phyloP scores from a whole-genome alignment of 208 protist species.

The Leishmania guyanensis region DNA sequence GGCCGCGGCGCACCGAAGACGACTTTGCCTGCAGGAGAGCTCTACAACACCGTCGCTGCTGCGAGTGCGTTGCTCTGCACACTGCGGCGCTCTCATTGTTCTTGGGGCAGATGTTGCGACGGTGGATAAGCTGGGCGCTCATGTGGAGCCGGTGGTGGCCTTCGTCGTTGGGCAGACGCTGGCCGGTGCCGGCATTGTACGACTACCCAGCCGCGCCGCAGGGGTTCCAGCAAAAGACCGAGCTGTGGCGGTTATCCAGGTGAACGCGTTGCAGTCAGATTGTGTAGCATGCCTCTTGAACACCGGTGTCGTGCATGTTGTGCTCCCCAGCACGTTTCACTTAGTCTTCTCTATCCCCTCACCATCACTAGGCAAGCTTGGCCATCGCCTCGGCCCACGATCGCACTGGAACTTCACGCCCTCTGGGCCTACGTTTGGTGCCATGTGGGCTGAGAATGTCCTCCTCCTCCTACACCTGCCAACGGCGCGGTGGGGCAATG shows the following conservation, averaged over 20 bases:
- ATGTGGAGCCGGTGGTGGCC: constrained; percentile 32
- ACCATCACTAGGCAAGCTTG: neutral
- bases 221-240: neutral
- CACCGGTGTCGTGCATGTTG: constrained; percentile 27
- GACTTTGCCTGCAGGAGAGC: constrained; percentile 6
- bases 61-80: constrained; percentile 26
- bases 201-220: constrained; percentile 13
- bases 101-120: constrained; percentile 32
- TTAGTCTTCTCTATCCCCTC: constrained; percentile 28
- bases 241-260: constrained; percentile 4
- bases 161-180: constrained; percentile 36
- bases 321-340: constrained; percentile 32
- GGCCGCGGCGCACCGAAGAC: neutral
- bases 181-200: constrained; percentile 33
- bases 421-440: constrained; percentile 28
- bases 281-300: constrained; percentile 31
- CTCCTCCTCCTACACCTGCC: constrained; percentile 28
- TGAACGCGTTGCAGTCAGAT: constrained; percentile 24
- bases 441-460: constrained; percentile 16
- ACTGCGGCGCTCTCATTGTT: constrained; percentile 27
- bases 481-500: constrained; percentile 9
- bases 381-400: neutral
- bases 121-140: neutral
- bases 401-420: constrained; percentile 25
- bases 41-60: constrained; percentile 18